A percentile compares a stretch with the other conserved stretches of the same genome.
These are phyloP conservation scores for Russula vinacea DNA, from an alignment of 768 basidiomycete genomes.

Conservation along the genomic window DNA sequence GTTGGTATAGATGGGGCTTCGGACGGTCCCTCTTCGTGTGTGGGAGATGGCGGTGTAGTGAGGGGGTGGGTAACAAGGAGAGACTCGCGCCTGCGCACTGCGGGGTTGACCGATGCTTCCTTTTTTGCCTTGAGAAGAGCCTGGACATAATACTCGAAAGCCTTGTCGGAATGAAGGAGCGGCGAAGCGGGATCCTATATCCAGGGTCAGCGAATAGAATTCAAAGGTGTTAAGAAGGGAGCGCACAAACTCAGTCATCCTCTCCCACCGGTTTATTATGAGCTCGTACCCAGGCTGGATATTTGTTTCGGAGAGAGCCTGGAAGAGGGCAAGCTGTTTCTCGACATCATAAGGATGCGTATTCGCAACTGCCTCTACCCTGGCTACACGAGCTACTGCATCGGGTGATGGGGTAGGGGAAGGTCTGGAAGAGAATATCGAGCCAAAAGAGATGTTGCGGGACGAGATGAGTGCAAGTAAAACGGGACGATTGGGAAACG, in stretches of 20 bases:
- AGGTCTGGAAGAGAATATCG: slow-evolving; percentile 19
- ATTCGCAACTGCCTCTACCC: slow-evolving; percentile 75
- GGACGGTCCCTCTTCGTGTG: slow-evolving; percentile 17
- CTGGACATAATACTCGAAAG: slow-evolving; percentile 73
- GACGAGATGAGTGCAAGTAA: slow-evolving; percentile 8
- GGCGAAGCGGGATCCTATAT: slow-evolving; percentile 65
- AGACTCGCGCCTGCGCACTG: slow-evolving; percentile 66
- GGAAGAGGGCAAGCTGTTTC: slow-evolving; percentile 68
- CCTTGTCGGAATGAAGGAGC: slow-evolving; percentile 62
- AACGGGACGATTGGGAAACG: slow-evolving; percentile 11
- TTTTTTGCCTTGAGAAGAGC: slow-evolving; percentile 60
- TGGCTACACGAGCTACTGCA: slow-evolving; percentile 65
- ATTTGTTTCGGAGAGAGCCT: slow-evolving; percentile 62
- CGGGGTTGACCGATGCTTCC: slow-evolving; percentile 54
- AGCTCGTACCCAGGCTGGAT: slow-evolving; percentile 67
- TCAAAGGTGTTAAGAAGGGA: slow-evolving; percentile 27
- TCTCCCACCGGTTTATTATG: slow-evolving; percentile 77
- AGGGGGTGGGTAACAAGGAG: slow-evolving; percentile 44
- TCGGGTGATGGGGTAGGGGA: slow-evolving; percentile 50
- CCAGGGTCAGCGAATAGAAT: slow-evolving; percentile 16
- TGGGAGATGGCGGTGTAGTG: slow-evolving; percentile 7
- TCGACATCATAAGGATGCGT: slow-evolving; percentile 63
- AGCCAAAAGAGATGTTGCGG: slow-evolving; percentile 21
- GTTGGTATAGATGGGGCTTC: slow-evolving; percentile 8
- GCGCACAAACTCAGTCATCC: slow-evolving; percentile 77